A percentile compares a stretch with the other conserved stretches of the same genome.
Evolutionary conservation across 306 rosid species (phyloP).

Genomic region (Rubus parviflorus): DNA sequence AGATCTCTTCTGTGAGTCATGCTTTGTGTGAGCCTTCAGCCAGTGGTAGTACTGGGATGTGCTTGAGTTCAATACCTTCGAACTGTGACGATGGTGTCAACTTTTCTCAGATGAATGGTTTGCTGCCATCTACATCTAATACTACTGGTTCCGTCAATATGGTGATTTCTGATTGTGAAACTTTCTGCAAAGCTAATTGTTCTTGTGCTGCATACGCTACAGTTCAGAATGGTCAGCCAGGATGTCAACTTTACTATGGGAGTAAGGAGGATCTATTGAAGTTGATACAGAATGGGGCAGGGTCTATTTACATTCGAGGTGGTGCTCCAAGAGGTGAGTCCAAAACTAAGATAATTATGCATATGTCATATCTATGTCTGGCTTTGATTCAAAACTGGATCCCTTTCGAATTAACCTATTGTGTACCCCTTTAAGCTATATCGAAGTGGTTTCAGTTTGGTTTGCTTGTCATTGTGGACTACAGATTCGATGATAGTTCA

Average conservation of each 20-base stretch:
- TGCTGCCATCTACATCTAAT: not conserved
- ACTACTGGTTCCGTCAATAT: not conserved
- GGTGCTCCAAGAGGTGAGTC: slow-evolving; percentile 8
- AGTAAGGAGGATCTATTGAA: slow-evolving; percentile 6
- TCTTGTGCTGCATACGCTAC: slow-evolving; percentile 14
- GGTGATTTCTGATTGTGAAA: slow-evolving; percentile 6
- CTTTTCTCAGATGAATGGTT: slow-evolving; percentile 17
- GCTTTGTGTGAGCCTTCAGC: not conserved
- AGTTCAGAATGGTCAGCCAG: not conserved
- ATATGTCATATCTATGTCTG: too few species aligned
- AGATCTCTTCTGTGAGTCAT: slow-evolving; percentile 9
- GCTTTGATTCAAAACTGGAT: too few species aligned
- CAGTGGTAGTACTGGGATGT: not conserved
- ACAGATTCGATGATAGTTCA: too few species aligned
- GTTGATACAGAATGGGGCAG: not conserved
- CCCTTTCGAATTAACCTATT: too few species aligned
- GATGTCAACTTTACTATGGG: slow-evolving; percentile 8
- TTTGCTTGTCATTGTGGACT: too few species aligned
- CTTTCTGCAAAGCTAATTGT: slow-evolving; percentile 16
- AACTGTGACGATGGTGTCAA: not conserved
- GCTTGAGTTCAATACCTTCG: slow-evolving; percentile 1
- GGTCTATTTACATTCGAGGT: not conserved
- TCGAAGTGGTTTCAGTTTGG: too few species aligned
- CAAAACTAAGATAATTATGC: too few species aligned
- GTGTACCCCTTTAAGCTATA: too few species aligned